phyloP scores from a whole-genome alignment of 2,329 filamentous ascomycete species.

The Alternaria alternata region DNA sequence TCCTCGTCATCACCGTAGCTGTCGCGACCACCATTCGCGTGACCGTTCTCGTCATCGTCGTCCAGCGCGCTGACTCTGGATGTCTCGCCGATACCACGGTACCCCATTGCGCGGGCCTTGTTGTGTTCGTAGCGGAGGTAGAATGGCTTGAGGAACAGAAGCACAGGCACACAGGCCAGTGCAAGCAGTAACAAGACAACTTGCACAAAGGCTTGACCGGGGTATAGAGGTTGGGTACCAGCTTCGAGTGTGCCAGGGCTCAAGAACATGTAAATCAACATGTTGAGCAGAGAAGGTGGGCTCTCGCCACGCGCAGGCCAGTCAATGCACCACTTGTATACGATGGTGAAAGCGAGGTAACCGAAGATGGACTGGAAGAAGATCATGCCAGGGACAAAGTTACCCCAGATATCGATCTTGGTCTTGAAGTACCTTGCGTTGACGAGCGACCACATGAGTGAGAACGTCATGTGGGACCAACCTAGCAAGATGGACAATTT shows the following conservation, averaged over 20 bases:
- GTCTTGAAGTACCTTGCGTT: constrained; percentile 96
- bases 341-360: constrained; percentile 89
- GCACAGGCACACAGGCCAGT: constrained; percentile 83
- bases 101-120: constrained; percentile 83
- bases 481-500: constrained; percentile 98
- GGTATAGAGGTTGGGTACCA: constrained; percentile 69
- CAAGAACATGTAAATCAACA: constrained; percentile 99
- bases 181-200: constrained; percentile 81
- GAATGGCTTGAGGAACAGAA: constrained; percentile 94
- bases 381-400: constrained; percentile 97
- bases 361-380: constrained; percentile 99
- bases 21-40: constrained; percentile 66
- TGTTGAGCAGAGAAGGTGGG: constrained; percentile 92
- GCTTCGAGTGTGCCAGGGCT: constrained; percentile 79
- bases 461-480: constrained; percentile 99
- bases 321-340: constrained; percentile 97
- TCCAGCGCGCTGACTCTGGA: constrained; percentile 89
- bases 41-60: constrained; percentile 77
- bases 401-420: constrained; percentile 94
- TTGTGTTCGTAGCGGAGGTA: constrained; percentile 96
- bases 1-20: constrained; percentile 80
- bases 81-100: constrained; percentile 90
- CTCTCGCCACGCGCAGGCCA: constrained; percentile 74
- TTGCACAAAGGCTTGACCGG: constrained; percentile 79
- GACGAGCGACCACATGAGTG: constrained; percentile 88